Base-by-base conservation (phyloP, 192 early-diverging fungal species). In the Podila epicladia region DNA sequence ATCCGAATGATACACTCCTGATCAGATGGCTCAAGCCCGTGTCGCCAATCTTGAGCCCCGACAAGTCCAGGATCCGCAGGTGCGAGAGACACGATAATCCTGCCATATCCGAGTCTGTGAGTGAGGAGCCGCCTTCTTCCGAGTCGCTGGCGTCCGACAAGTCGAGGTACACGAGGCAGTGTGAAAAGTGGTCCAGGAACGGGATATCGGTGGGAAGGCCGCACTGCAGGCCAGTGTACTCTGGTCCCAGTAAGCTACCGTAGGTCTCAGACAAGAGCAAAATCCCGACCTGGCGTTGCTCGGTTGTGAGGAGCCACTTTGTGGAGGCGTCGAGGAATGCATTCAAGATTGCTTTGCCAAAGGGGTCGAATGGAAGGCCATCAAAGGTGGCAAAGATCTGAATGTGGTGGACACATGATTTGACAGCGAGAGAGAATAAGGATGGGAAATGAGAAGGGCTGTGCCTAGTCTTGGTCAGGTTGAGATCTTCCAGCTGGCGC, bases 101-200 rank as follows among this genome's bases (percentile, higher is more conserved):
- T 0, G 71, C 71, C 50, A 80, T 68, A 26, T 80, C 77, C 55
- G 61, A 63, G 49, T 80, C 77, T 9, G 55, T 53, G 48, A 80
- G 64, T 20, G 50, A 59, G 58, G 26, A 38, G 0, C 62, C 53
- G 22, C 26, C 41, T 6, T 48, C 61, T 28, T 35, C 62, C 22
- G 22, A 50, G 12, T 38, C 63, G 28, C 20, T n/a, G 29, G 61
- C 31, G 15, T 31, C 66, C 13, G 77, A 80, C 9, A 80, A 57
- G 24, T 80, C 77, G n/a, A 80, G 51, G 22, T 80, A 80, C n/a
- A 73, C 77, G 6, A 80, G 67, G 65, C 77, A 80, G 6, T 65
- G 58, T 2, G 69, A 49, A 61, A 80, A 80, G 11, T 22, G 32
- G 12, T 51, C 71, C 24, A 80, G 45, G 13, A 64, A 59, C 0